Evolutionary conservation across 2,329 filamentous ascomycete genomes (phyloP), one percentile per base, ranked within the genome.

Genomic region (Talaromyces pinophilus): DNA sequence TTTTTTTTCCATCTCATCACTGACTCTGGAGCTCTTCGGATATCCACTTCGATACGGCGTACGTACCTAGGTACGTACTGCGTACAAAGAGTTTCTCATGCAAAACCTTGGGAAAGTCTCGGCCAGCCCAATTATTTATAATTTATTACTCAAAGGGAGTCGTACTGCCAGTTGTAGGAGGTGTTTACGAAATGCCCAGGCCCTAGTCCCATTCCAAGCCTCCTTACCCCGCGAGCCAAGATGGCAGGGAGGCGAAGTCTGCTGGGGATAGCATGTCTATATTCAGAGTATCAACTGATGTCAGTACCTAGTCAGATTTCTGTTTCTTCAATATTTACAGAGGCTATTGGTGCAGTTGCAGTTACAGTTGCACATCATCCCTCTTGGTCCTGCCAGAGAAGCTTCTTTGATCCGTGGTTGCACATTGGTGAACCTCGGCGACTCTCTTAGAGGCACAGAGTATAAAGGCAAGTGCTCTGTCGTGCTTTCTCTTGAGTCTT

Each of bases 191-290:
- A 54, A 63, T 63, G 62, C 62, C 62, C 62, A 63, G 62, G 17
- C 62, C 44, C 48, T 55, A 63, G 50, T 42, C 22, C 15, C 25
- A 57, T 44, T 59, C 62, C 52, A 64, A 64, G 62, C 50, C 62
- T 57, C 50, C 22, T 57, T 63, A 63, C 62, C 62, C 62, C 62
- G 62, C 62, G 62, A 59, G 62, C 62, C 62, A 63, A 63, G 62
- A 52, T 35, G 48, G 19, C 19, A 61, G 40, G 42, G 59, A 62
- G 60, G 44, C 60, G 40, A 59, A 59, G 22, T 59, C 35, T 1
- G 55, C 35, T 59, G 25, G 55, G 19, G 35, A 44, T 44, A 59
- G 55, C 52, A 38, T 38, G 52, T 55, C 38, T 38, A 57, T 25
- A 15, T 25, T 42, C 40, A 42, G 40, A 15, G 25, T 25, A 25